Conservation (phyloP, 176 grass and related monocot species). For the Luzula sylvatica region DNA sequence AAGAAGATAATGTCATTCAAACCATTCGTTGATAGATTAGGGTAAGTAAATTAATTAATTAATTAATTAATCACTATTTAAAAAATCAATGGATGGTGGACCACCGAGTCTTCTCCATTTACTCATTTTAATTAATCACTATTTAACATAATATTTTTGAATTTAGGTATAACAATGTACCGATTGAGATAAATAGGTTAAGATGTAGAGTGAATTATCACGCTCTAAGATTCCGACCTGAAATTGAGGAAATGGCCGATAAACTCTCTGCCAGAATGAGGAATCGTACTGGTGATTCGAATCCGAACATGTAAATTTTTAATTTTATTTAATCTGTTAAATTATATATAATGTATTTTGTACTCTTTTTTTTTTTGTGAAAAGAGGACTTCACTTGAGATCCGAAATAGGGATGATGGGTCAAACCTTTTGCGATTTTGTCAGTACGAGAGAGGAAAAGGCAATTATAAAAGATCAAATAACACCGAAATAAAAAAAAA, state of each 20-base stretch:
- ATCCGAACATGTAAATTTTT: conserved; percentile 64
- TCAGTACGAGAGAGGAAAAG: conserved; percentile 65
- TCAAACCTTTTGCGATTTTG: conserved; percentile 77
- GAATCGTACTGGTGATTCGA: conserved; percentile 38
- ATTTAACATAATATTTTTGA: conserved; percentile 1
- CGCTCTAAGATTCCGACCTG: conserved; percentile 61
- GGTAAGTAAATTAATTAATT: conserved; percentile 29
- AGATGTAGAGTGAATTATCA: conserved; percentile 80
- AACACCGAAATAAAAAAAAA: no score
- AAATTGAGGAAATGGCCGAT: conserved; percentile 80
- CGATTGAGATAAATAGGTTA: conserved; percentile 61
- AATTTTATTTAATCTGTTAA: conserved; percentile 4
- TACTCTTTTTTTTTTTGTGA: conserved; percentile 5
- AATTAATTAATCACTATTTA: background rate
- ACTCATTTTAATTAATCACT: background rate
- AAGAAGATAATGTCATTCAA: conserved; percentile 87
- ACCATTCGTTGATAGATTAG: conserved; percentile 78
- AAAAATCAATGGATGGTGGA: background rate
- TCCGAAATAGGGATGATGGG: conserved; percentile 87
- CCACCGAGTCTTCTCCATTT: background rate
- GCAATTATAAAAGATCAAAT: conserved; percentile 33
- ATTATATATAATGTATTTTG: no score
- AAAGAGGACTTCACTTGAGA: conserved; percentile 76
- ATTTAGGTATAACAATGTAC: conserved; percentile 78
- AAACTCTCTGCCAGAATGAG: no score